Evolutionary conservation across 257 asterid species (phyloP).

Genomic region (Solanum microdontum): DNA sequence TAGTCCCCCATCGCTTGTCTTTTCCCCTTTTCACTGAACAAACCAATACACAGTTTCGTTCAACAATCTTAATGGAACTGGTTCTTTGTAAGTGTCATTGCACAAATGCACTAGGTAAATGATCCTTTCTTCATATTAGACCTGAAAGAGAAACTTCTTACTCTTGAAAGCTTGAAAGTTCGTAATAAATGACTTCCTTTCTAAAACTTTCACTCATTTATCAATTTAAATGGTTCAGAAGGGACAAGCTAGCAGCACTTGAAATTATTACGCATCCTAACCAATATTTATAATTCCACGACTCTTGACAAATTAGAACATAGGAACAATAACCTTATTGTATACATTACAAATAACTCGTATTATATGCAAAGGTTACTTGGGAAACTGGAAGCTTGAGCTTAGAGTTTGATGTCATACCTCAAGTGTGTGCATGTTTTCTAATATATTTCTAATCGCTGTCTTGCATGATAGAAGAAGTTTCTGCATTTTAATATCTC

Average conservation of each 20-base stretch:
- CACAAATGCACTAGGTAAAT: neutral
- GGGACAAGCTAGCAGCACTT: neutral
- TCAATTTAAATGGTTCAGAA: neutral
- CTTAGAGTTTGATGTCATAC: slow-evolving; percentile 16
- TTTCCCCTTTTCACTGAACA: neutral
- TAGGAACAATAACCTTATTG: neutral
- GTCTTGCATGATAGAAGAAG: slow-evolving; percentile 29
- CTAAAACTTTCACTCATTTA: neutral
- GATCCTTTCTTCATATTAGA: neutral
- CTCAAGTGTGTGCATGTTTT: slow-evolving; percentile 31
- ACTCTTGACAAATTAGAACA: neutral
- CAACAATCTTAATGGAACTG: neutral
- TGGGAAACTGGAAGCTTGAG: neutral
- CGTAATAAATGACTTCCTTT: neutral
- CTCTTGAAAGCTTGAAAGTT: neutral
- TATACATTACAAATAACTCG: neutral
- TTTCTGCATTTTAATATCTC: slow-evolving; percentile 44
- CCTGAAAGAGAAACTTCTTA: neutral
- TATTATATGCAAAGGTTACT: neutral
- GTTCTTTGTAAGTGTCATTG: neutral
- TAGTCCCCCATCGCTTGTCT: neutral
- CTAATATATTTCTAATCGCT: slow-evolving; percentile 19
- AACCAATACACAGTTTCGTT: neutral
- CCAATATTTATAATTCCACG: neutral
- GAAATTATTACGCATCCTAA: neutral